A percentile compares a stretch with the other conserved stretches of the same genome.
Evolutionary conservation across 352 stramenopile species (phyloP).

Genomic region (Phytopythium kandeliae): DNA sequence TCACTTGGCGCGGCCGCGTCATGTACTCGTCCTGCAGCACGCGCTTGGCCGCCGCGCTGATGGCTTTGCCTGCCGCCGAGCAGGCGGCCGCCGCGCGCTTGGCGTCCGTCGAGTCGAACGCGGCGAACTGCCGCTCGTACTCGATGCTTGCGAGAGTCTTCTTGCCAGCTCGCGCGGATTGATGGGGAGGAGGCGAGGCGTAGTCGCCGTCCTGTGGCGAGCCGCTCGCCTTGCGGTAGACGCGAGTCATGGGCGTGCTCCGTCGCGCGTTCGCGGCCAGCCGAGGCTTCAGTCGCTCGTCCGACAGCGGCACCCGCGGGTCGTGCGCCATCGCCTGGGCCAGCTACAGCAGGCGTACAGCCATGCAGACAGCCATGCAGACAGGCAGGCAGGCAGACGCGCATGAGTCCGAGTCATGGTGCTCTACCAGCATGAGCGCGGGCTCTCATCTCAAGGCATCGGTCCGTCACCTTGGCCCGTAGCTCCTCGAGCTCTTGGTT

Average conservation of each 20-base stretch:
- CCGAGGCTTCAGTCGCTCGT: conserved; percentile 3
- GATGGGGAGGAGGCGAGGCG: background rate
- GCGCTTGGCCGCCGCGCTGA: conserved; percentile 37
- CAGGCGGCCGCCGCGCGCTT: conserved; percentile 17
- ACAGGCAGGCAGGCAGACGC: too few relatives aligned
- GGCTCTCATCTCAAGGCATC: too few relatives aligned
- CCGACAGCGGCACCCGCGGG: conserved; percentile 7
- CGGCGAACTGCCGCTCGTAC: conserved; percentile 43
- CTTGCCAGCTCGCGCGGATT: background rate
- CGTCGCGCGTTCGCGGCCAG: conserved; percentile 3
- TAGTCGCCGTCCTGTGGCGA: background rate
- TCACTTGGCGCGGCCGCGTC: conserved; percentile 48
- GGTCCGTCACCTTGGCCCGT: conserved; percentile 24
- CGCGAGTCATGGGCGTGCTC: conserved; percentile 48
- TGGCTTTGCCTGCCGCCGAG: conserved; percentile 32
- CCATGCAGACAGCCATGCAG: background rate
- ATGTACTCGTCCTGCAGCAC: conserved; percentile 69
- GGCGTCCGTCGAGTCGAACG: conserved; percentile 24
- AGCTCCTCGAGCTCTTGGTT: conserved; percentile 73
- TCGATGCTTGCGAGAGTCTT: conserved; percentile 63
- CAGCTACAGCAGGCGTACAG: conserved; percentile 23
- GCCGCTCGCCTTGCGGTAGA: conserved; percentile 36
- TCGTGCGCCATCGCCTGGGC: conserved; percentile 52
- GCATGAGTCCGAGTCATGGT: too few relatives aligned
- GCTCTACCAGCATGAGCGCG: too few relatives aligned